phyloP scores from a whole-genome alignment of 768 basidiomycete genomes.

The Chlorophyllum brunneum region DNA sequence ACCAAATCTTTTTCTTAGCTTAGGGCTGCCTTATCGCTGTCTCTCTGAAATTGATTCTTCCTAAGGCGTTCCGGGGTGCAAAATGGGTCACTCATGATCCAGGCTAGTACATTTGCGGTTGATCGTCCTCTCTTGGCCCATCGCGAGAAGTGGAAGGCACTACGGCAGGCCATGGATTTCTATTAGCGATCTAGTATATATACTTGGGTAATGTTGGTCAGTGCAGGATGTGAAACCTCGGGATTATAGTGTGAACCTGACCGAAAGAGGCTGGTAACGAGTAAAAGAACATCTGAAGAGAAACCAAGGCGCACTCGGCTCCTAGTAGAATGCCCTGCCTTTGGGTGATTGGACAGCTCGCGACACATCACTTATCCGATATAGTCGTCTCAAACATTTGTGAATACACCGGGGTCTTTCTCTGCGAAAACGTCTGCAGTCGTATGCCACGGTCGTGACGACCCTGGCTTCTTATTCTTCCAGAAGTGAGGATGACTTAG shows the following conservation, averaged over 20 bases:
- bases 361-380: background rate
- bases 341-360: too few species aligned
- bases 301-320: background rate
- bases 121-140: background rate
- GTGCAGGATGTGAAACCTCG: too few species aligned
- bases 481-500: too few species aligned
- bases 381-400: too few species aligned
- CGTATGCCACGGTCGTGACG: background rate
- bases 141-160: background rate
- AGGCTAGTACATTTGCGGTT: background rate
- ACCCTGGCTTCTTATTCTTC: background rate
- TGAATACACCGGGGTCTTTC: too few species aligned
- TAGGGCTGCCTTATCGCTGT: background rate
- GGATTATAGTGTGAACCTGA: too few species aligned
- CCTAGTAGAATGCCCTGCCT: background rate
- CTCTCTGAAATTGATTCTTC: background rate
- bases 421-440: too few species aligned
- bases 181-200: background rate
- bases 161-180: background rate
- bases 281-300: background rate
- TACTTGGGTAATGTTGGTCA: too few species aligned
- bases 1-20: slow-evolving; percentile 3
- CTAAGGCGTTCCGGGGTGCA: slow-evolving; percentile 8
- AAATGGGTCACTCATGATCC: background rate
- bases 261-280: background rate